Evolutionary conservation across 1,284 basidiomycete genomes (phyloP).

Genomic region (Apiotrichum gamsii): DNA sequence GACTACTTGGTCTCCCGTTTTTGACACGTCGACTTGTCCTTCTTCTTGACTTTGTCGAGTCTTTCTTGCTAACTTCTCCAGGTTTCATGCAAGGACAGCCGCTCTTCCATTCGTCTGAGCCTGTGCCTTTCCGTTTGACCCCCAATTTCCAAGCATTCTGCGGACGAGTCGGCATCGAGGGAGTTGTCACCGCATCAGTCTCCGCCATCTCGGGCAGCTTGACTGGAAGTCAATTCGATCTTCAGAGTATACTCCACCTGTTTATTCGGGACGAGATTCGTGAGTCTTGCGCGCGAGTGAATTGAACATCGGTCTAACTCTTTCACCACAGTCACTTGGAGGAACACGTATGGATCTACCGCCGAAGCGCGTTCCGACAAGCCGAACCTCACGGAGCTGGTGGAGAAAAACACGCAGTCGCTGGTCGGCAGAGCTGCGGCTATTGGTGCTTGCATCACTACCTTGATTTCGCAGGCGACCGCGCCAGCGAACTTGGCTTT

Average conservation of each 20-base stretch:
- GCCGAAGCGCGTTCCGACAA: constrained; percentile 42
- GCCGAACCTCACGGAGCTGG: constrained; percentile 61
- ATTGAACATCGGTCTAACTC: constrained; percentile 52
- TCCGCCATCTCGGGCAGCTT: constrained; percentile 87
- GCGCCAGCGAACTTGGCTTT: constrained; percentile 52
- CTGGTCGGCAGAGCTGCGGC: constrained; percentile 48
- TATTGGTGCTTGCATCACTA: constrained; percentile 74
- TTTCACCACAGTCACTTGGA: constrained; percentile 63
- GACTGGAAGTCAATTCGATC: constrained; percentile 80
- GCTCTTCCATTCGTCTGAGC: constrained; percentile 70
- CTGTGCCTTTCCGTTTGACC: constrained; percentile 93
- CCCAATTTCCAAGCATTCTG: constrained; percentile 95
- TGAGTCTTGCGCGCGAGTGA: constrained; percentile 47
- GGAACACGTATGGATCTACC: constrained; percentile 73
- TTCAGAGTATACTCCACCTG: constrained; percentile 39
- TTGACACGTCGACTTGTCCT: too few relatives aligned
- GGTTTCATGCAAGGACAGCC: constrained; percentile 55
- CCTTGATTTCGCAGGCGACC: constrained; percentile 64
- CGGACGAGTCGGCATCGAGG: constrained; percentile 83
- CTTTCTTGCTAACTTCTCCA: constrained; percentile 25
- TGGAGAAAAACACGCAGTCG: constrained; percentile 45
- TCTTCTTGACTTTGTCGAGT: too few relatives aligned
- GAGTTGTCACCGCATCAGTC: constrained; percentile 74
- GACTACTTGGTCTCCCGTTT: too few relatives aligned
- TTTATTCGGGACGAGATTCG: constrained; percentile 82